These are phyloP conservation scores for Vitis rotundifolia DNA, from an alignment of 164 flowering plant species.

Conservation along the genomic window DNA sequence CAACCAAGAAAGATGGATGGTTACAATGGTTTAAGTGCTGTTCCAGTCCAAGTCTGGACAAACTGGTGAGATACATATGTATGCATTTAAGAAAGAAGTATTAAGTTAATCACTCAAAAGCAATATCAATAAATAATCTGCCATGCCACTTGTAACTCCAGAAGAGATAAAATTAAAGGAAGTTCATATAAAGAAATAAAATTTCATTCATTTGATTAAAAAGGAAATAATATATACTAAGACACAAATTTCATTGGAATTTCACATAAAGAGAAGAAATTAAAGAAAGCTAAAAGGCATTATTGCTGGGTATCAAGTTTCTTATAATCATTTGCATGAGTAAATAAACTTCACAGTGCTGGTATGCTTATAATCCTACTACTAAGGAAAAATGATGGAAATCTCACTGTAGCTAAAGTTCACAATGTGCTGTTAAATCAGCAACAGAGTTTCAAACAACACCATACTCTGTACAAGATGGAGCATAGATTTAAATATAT, in stretches of 20 bases:
- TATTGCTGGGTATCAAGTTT: not conserved
- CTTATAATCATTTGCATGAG: not conserved
- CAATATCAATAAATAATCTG: too few species aligned
- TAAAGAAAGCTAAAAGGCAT: not conserved
- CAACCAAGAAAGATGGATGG: too few species aligned
- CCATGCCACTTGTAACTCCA: too few species aligned
- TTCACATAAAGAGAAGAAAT: not conserved
- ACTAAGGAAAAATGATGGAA: not conserved
- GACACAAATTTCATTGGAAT: not conserved
- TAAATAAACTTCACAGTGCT: not conserved
- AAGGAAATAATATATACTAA: not conserved
- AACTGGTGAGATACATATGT: too few species aligned
- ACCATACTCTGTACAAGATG: not conserved
- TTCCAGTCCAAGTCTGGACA: too few species aligned
- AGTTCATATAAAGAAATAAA: too few species aligned
- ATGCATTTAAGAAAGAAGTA: too few species aligned
- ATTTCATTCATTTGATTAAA: too few species aligned
- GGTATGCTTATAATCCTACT: not conserved
- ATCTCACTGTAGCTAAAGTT: not conserved
- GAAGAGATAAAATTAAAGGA: too few species aligned
- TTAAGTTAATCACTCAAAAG: too few species aligned
- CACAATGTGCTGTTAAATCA: not conserved
- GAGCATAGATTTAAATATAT: not conserved
- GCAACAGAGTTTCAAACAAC: not conserved
- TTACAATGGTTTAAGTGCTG: too few species aligned